phyloP scores from a whole-genome alignment of 371 early-diverging fungal species.

The Umbelopsis sp. region DNA sequence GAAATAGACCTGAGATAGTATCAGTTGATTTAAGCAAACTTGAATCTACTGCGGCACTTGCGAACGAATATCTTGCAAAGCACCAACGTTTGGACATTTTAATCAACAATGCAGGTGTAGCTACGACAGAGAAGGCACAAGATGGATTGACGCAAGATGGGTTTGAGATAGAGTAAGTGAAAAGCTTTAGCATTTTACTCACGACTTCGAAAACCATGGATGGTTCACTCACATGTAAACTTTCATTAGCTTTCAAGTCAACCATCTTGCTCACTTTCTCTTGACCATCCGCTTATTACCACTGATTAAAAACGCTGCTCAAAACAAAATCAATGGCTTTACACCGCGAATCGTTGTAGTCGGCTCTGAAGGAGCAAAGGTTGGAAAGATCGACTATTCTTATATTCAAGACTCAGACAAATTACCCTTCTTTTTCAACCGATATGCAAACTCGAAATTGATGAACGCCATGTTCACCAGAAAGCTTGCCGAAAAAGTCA shows the following conservation, averaged over 20 bases:
- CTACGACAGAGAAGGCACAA: slow-evolving; percentile 24
- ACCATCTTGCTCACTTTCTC: slow-evolving; percentile 54
- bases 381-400: background rate
- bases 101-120: slow-evolving; percentile 65
- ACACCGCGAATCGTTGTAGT: slow-evolving; percentile 19
- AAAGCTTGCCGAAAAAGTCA: slow-evolving; percentile 7
- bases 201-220: no score
- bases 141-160: slow-evolving; percentile 16
- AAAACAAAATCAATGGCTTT: slow-evolving; percentile 3
- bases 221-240: background rate
- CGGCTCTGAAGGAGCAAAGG: slow-evolving; percentile 4
- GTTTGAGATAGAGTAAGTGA: slow-evolving; percentile 33
- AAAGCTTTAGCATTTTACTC: no score
- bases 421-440: background rate
- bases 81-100: slow-evolving; percentile 54
- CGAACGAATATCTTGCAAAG: slow-evolving; percentile 38
- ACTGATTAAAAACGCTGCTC: slow-evolving; percentile 17
- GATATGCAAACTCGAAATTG: slow-evolving; percentile 22
- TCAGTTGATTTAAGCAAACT: slow-evolving; percentile 59
- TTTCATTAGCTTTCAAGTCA: slow-evolving; percentile 49
- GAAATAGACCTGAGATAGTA: slow-evolving; percentile 46
- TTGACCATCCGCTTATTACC: slow-evolving; percentile 47
- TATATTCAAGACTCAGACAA: slow-evolving; percentile 7
- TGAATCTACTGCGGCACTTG: slow-evolving; percentile 47
- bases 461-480: slow-evolving; percentile 19